Evolutionary conservation across 257 asterid genomes (phyloP), one percentile per base, ranked within the genome.

Genomic region (Buddleja alternifolia): DNA sequence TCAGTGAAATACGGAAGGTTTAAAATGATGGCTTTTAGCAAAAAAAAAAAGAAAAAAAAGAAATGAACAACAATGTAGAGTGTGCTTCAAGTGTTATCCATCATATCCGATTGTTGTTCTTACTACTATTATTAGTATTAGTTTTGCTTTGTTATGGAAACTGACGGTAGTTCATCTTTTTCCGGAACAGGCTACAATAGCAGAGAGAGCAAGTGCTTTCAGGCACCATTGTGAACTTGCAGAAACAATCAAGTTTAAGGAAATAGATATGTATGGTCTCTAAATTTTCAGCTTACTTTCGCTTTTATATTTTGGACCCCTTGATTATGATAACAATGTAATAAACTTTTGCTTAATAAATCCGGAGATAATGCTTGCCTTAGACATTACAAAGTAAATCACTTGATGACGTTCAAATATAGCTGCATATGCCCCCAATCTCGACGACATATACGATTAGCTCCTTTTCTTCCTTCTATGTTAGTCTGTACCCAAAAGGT

Each of bases 201-300:
- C 73, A 16, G 99, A 91, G 75, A 91, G 99, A 78, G 90, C 95
- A 60, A 85, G 70, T 78, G 98, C 96, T 15, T 94, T 87, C 85
- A 83, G 78, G 84, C 91, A 94, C 53, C 95, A 89, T 45, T 87
- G 86, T 55, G 98, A 94, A 74, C 80, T 94, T 75, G 89, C 90
- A 7, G 98, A 94, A 71, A 84, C 97, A 65, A 84, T 89, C 73
- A 91, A 94, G 82, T 91, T 94, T 52, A 94, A 91, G 95, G 99
- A 94, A 86, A 94, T 94, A 62, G 99, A 91, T 76, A 80, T 94
- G 99, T 94, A 84, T 75, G 95, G 63, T 69, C 70, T 72, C 76
- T 70, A 23, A 44, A 37, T 37, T 58, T 52, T 15, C 48, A 57
- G 14, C 54, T 58, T 15, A 37, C 66, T 24, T 21, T 71, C 54